Conservation (phyloP, 2,329 filamentous ascomycete genomes). For the Fulvia fulva region DNA sequence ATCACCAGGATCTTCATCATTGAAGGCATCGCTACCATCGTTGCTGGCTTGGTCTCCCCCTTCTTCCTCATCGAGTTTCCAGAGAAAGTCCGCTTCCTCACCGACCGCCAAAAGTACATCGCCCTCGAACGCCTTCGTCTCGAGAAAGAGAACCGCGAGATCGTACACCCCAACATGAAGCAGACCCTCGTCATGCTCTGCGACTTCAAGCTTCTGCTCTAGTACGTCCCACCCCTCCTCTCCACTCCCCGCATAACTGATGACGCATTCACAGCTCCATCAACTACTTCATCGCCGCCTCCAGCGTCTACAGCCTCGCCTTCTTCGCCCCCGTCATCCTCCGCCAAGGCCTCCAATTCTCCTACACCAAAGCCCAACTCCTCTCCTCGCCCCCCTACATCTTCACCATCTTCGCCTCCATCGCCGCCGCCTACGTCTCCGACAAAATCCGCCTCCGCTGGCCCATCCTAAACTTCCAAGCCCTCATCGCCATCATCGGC, state of each 20-base stretch:
- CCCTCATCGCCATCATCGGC: slow-evolving; percentile 59
- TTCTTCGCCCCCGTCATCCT: slow-evolving; percentile 79
- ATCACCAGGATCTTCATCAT: slow-evolving; percentile 35
- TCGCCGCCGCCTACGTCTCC: slow-evolving; percentile 56
- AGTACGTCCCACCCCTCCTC: slow-evolving; percentile 14
- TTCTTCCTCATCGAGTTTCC: slow-evolving; percentile 42
- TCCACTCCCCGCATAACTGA: not conserved
- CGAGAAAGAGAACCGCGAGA: slow-evolving; percentile 26
- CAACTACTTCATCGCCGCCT: slow-evolving; percentile 32
- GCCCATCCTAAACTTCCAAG: slow-evolving; percentile 62
- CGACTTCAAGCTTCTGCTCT: slow-evolving; percentile 32
- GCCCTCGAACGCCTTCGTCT: slow-evolving; percentile 33
- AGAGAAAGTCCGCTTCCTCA: slow-evolving; percentile 34
- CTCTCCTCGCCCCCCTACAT: slow-evolving; percentile 67
- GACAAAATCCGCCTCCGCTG: slow-evolving; percentile 65
- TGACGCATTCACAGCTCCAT: slow-evolving; percentile 18
- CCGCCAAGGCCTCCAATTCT: slow-evolving; percentile 58
- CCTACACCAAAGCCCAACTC: slow-evolving; percentile 61
- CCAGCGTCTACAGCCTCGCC: slow-evolving; percentile 65
- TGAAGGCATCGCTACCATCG: slow-evolving; percentile 37
- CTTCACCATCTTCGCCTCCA: slow-evolving; percentile 63
- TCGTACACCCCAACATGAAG: slow-evolving; percentile 26
- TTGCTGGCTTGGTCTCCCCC: slow-evolving; percentile 38
- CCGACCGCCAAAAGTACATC: slow-evolving; percentile 28
- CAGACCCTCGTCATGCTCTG: slow-evolving; percentile 26